phyloP scores from a whole-genome alignment of 1,139 yeast species.

The Lodderomyces beijingensis region DNA sequence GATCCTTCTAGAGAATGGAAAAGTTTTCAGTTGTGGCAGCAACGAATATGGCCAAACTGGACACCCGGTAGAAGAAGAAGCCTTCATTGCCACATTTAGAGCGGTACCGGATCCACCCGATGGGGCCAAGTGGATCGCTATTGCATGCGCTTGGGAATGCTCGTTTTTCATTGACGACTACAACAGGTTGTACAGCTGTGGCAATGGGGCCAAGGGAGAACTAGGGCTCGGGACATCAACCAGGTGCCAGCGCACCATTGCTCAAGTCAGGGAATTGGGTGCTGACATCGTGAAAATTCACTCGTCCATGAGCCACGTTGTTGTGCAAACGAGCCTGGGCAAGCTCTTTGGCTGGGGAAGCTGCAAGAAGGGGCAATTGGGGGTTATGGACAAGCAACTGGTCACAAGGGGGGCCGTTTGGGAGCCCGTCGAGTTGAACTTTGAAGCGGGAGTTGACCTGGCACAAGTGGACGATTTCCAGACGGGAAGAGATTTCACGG shows the following conservation, averaged over 20 bases:
- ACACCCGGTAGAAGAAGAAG: conserved; percentile 1
- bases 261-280: conserved; percentile 13
- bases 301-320: conserved; percentile 56
- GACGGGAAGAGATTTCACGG: conserved; percentile 48
- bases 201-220: conserved; percentile 70
- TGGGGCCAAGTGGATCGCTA: conserved; percentile 20
- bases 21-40: conserved; percentile 56
- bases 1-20: conserved; percentile 50
- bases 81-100: conserved; percentile 18
- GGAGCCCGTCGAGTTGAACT: conserved; percentile 24
- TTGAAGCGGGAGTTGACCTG: conserved; percentile 7
- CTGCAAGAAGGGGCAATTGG: conserved; percentile 71
- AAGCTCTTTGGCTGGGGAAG: conserved; percentile 78
- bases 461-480: conserved; percentile 15
- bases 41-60: conserved; percentile 57
- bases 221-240: conserved; percentile 30
- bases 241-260: conserved; percentile 3
- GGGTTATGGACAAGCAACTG: conserved; percentile 14
- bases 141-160: conserved; percentile 79
- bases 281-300: conserved; percentile 20
- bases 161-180: conserved; percentile 45
- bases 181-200: conserved; percentile 49
- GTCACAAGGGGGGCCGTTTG: conserved; percentile 17
- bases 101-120: neutral
- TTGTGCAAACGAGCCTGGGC: conserved; percentile 36